phyloP scores from a whole-genome alignment of 306 rosid genomes.

The Parietaria judaica region DNA sequence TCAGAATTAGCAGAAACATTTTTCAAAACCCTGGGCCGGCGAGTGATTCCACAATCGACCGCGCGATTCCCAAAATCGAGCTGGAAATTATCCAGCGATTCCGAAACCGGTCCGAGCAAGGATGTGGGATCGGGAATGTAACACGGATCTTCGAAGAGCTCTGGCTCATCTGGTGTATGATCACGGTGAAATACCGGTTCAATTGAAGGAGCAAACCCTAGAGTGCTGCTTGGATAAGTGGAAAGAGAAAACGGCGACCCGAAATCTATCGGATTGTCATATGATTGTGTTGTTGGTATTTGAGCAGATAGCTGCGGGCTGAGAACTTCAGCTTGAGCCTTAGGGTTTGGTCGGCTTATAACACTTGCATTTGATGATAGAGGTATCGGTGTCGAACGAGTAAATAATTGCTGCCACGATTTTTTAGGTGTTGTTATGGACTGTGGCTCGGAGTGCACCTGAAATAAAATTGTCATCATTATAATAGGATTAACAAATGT shows the following conservation, averaged over 20 bases:
- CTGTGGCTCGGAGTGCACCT: conserved; percentile 63
- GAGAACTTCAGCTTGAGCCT: conserved; percentile 48
- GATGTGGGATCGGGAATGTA: conserved; percentile 81
- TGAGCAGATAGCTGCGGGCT: conserved; percentile 52
- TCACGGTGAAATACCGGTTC: conserved; percentile 66
- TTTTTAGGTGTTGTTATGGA: conserved; percentile 65
- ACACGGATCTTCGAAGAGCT: conserved; percentile 93
- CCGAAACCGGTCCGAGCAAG: conserved; percentile 93
- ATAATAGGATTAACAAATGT: conserved; percentile 17
- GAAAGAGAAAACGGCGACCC: conserved; percentile 79
- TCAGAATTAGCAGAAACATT: conserved; percentile 53
- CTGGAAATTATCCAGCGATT: conserved; percentile 89
- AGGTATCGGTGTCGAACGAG: conserved; percentile 60
- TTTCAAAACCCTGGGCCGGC: conserved; percentile 48
- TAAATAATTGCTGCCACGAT: conserved; percentile 96
- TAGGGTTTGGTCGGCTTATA: conserved; percentile 76
- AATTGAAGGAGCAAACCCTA: conserved; percentile 81
- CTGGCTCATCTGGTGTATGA: conserved; percentile 63
- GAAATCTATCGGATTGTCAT: conserved; percentile 75
- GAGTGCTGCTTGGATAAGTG: conserved; percentile 52
- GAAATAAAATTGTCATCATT: conserved; percentile 34
- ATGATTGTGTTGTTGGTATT: conserved; percentile 48
- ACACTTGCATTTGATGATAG: conserved; percentile 59
- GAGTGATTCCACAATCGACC: conserved; percentile 35
- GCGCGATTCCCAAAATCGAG: conserved; percentile 60